These are phyloP conservation scores for Taphrina communis DNA, from an alignment of 1,139 yeast species.

Conservation along the genomic window DNA sequence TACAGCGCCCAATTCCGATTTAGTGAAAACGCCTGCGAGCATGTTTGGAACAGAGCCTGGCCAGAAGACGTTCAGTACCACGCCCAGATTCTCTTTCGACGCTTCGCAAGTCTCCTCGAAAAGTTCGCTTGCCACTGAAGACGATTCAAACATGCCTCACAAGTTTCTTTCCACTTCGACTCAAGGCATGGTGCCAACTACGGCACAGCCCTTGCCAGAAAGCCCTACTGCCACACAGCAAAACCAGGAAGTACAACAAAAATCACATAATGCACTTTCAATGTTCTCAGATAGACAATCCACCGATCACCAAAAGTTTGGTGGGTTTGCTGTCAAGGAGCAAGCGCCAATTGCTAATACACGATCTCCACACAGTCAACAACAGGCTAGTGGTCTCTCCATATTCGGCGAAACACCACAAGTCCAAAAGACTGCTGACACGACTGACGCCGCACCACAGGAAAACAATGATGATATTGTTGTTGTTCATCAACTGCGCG, in stretches of 20 bases:
- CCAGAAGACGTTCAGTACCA: slow-evolving; percentile 15
- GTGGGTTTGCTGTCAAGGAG: slow-evolving; percentile 1
- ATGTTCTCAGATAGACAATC: neutral
- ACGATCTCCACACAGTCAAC: neutral
- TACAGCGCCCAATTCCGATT: neutral
- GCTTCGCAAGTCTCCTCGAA: slow-evolving; percentile 14
- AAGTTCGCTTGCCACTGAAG: slow-evolving; percentile 1
- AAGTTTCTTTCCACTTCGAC: neutral
- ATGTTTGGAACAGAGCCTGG: neutral
- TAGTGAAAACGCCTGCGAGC: neutral
- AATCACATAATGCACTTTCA: neutral
- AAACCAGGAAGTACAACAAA: neutral
- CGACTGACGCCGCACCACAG: neutral
- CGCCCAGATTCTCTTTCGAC: slow-evolving; percentile 20
- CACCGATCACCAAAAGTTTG: slow-evolving; percentile 4
- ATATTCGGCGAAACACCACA: neutral
- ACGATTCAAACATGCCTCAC: neutral
- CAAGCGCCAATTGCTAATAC: too few relatives aligned
- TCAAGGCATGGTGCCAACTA: neutral
- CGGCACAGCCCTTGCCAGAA: neutral
- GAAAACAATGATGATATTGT: neutral
- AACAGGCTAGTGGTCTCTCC: neutral
- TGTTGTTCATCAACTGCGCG: slow-evolving; percentile 28
- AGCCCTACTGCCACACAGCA: neutral
- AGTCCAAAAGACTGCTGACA: neutral